Conservation (phyloP, 345 rosid genomes). For the Camelina sativa region DNA sequence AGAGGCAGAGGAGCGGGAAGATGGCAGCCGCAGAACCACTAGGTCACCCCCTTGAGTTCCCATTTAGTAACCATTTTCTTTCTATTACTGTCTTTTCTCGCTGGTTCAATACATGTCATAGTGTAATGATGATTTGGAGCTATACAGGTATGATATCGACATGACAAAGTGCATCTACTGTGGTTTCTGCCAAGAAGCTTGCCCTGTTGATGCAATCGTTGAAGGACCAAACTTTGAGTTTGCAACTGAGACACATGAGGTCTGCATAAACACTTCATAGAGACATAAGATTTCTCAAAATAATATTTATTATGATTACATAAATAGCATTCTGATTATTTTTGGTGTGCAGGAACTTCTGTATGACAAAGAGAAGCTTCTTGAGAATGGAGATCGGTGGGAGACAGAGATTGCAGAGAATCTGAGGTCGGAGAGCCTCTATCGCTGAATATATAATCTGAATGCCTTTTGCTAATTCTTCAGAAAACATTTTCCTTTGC, state of each 20-base stretch:
- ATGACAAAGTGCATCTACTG: constrained; percentile 99
- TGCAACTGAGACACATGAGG: constrained; percentile 97
- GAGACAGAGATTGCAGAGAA: constrained; percentile 98
- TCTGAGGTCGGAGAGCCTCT: constrained; percentile 94
- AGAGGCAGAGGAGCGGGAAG: constrained; percentile 96
- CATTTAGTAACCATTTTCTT: background rate
- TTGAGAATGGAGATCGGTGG: constrained; percentile 97
- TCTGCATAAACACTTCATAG: constrained; percentile 28
- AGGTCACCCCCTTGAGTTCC: constrained; percentile 52
- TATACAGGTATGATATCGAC: constrained; percentile 84
- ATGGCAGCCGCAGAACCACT: constrained; percentile 96
- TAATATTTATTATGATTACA: background rate
- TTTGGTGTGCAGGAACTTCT: constrained; percentile 72
- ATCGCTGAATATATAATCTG: constrained; percentile 54
- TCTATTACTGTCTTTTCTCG: constrained; percentile 1
- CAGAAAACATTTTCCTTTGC: no score
- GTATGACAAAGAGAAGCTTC: constrained; percentile 95
- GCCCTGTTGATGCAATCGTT: constrained; percentile 98
- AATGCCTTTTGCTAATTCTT: no score
- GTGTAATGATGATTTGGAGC: constrained; percentile 25
- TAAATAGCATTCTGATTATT: constrained; percentile 20
- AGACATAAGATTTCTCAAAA: background rate
- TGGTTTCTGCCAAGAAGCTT: constrained; percentile 99
- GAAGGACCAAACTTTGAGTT: constrained; percentile 99
- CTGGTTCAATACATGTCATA: constrained; percentile 6